Percentiles rank a stretch among this genome's conserved stretches.
Evolutionary conservation across 257 asterid species (phyloP).

Genomic region (Phtheirospermum japonicum): DNA sequence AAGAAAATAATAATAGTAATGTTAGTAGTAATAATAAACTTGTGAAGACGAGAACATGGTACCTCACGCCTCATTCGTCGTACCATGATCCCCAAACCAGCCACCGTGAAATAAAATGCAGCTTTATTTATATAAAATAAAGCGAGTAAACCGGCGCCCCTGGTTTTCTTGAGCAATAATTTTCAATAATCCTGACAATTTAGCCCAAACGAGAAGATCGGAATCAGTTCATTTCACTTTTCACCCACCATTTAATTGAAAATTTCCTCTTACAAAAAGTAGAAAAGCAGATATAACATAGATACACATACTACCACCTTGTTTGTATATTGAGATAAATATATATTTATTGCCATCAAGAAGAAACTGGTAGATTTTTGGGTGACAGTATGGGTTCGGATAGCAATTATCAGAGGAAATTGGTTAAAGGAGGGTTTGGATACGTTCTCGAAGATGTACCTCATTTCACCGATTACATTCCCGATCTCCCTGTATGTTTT

Average conservation of each 20-base stretch:
- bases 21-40: too few species aligned
- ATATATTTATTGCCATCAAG: not conserved
- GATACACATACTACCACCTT: conserved; percentile 1
- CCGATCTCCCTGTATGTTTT: conserved; percentile 60
- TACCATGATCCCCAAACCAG: conserved; percentile 29
- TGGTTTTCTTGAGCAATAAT: conserved; percentile 17
- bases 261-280: not conserved
- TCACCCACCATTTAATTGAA: not conserved
- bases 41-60: not conserved
- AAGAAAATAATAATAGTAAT: too few species aligned
- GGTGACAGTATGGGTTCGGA: conserved; percentile 30
- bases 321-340: not conserved
- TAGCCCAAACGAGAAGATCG: conserved; percentile 17
- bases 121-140: not conserved
- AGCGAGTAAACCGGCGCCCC: conserved; percentile 30
- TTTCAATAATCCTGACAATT: not conserved
- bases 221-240: conserved; percentile 15
- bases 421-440: conserved; percentile 60
- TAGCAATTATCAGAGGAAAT: conserved; percentile 55
- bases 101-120: conserved; percentile 24
- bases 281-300: not conserved
- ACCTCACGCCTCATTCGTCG: conserved; percentile 33
- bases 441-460: conserved; percentile 93
- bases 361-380: conserved; percentile 18
- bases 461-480: conserved; percentile 74